A percentile compares a stretch with the other conserved stretches of the same genome.
These are phyloP conservation scores for Fusarium sp. DNA, from an alignment of 2,329 filamentous ascomycete genomes.

Conservation along the genomic window DNA sequence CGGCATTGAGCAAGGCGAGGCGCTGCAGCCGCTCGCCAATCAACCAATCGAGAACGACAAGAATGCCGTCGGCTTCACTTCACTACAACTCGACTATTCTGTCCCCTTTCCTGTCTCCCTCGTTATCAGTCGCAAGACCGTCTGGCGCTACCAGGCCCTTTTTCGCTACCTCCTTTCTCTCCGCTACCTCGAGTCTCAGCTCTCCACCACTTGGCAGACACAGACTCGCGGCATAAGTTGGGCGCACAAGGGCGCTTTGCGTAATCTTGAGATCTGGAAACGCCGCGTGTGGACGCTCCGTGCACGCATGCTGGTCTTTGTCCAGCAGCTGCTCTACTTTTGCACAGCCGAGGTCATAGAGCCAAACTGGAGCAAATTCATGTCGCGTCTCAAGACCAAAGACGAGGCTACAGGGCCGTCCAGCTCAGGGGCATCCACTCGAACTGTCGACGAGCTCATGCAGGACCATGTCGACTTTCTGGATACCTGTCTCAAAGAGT, in stretches of 20 bases:
- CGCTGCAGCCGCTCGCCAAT: slow-evolving; percentile 80
- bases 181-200: slow-evolving; percentile 88
- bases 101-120: slow-evolving; percentile 96
- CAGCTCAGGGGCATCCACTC: slow-evolving; percentile 56
- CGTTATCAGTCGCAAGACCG: slow-evolving; percentile 94
- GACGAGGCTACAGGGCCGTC: slow-evolving; percentile 57
- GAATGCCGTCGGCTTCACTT: slow-evolving; percentile 91
- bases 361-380: slow-evolving; percentile 95
- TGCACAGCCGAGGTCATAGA: slow-evolving; percentile 98
- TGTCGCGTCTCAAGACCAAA: slow-evolving; percentile 83
- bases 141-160: slow-evolving; percentile 96
- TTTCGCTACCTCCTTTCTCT: slow-evolving; percentile 95
- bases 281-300: slow-evolving; percentile 91
- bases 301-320: slow-evolving; percentile 95
- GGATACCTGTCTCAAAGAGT: slow-evolving; percentile 97
- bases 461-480: slow-evolving; percentile 99
- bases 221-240: slow-evolving; percentile 87
- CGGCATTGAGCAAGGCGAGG: slow-evolving; percentile 91
- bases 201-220: slow-evolving; percentile 91
- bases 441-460: slow-evolving; percentile 98
- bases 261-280: slow-evolving; percentile 91
- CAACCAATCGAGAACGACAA: slow-evolving; percentile 84
- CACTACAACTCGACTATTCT: slow-evolving; percentile 92
- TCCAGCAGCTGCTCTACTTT: slow-evolving; percentile 97
- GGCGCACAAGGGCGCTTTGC: slow-evolving; percentile 83